Evolutionary conservation across 78 protist species (phyloP), one percentile per base, ranked within the genome.

Genomic region (Cavenderia fasciculata): DNA sequence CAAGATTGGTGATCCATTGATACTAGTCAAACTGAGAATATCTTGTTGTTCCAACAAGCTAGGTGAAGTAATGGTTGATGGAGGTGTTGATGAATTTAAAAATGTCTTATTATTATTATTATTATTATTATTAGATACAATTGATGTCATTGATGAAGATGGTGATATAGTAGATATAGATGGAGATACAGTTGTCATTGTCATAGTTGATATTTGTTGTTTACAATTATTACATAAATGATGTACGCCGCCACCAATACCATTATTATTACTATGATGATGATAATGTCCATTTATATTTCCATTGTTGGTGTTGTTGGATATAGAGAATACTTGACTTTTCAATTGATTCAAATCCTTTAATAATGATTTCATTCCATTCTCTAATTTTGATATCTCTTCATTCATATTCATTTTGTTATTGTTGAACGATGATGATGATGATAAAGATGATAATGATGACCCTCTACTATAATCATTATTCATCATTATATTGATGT

Each of bases 211-310:
- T 36, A 36, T 62, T 36, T 62, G 71, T 62, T 62, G 72, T 63
- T 63, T 43, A n/a, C 72, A 63, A 63, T 63, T n/a, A 8, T 33
- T 63, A 7, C 72, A 63, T 63, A 63, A 63, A 63, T 63, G n/a
- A n/a, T n/a, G n/a, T n/a, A n/a, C n/a, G n/a, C n/a, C n/a, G n/a
- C n/a, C n/a, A n/a, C n/a, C n/a, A n/a, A n/a, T n/a, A n/a, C n/a
- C n/a, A n/a, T n/a, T n/a, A n/a, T n/a, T n/a, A n/a, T n/a, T n/a
- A n/a, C n/a, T n/a, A n/a, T n/a, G n/a, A n/a, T n/a, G n/a, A n/a
- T n/a, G n/a, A n/a, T n/a, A n/a, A n/a, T n/a, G n/a, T n/a, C n/a
- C n/a, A n/a, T n/a, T n/a, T n/a, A n/a, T n/a, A n/a, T n/a, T n/a
- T n/a, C n/a, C n/a, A n/a, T n/a, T n/a, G n/a, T n/a, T n/a, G n/a